Evolutionary conservation across 1,284 basidiomycete species (phyloP).

Genomic region (Hymenochaete sp.): DNA sequence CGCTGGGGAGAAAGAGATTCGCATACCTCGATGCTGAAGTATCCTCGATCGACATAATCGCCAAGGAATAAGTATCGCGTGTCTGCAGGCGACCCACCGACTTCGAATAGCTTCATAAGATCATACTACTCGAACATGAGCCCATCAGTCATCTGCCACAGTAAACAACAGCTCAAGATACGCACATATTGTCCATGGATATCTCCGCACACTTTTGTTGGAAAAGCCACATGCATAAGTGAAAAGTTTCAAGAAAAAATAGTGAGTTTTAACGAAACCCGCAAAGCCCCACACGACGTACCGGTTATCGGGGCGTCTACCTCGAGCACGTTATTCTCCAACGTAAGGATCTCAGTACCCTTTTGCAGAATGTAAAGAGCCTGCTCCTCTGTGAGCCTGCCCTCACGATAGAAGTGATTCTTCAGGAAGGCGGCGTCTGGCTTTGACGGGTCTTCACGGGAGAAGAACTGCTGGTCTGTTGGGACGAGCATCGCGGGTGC

Average conservation of each 20-base stretch:
- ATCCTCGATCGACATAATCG: slow-evolving; percentile 92
- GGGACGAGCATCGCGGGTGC: slow-evolving; percentile 90
- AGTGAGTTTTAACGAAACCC: slow-evolving; percentile 2
- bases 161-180: slow-evolving; percentile 17
- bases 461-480: slow-evolving; percentile 91
- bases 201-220: slow-evolving; percentile 89
- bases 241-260: neutral
- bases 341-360: slow-evolving; percentile 64
- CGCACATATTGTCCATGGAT: slow-evolving; percentile 92
- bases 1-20: slow-evolving; percentile 1
- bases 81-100: slow-evolving; percentile 88
- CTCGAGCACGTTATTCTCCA: slow-evolving; percentile 79
- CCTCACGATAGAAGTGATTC: slow-evolving; percentile 98
- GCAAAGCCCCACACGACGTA: slow-evolving; percentile 30
- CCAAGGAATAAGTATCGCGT: slow-evolving; percentile 91
- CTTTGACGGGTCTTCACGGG: slow-evolving; percentile 72
- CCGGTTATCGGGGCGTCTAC: slow-evolving; percentile 94
- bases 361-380: slow-evolving; percentile 82
- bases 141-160: neutral
- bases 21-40: slow-evolving; percentile 81
- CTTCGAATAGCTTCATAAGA: slow-evolving; percentile 92
- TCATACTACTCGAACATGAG: slow-evolving; percentile 53
- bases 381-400: slow-evolving; percentile 84
- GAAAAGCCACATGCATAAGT: too few relatives aligned
- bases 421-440: slow-evolving; percentile 97